Percentiles rank a stretch among this genome's conserved stretches.
These are phyloP conservation scores for Pseudevernia furfuracea DNA, from an alignment of 495 filamentous ascomycete species.

Conservation along the genomic window DNA sequence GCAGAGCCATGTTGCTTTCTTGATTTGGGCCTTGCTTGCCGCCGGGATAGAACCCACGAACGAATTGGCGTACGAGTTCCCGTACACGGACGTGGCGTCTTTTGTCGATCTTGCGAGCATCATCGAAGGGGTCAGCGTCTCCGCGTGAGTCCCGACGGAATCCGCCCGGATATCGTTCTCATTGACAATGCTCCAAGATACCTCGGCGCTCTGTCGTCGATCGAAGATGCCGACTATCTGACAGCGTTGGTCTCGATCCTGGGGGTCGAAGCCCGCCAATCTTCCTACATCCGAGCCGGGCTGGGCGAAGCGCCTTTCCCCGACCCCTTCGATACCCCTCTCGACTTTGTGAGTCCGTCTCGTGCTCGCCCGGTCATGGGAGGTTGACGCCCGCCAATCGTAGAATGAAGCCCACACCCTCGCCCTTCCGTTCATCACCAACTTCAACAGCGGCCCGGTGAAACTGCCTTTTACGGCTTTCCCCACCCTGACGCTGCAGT, in stretches of 20 bases:
- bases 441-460: no score
- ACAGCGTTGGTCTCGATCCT: constrained; percentile 41
- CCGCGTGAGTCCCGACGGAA: constrained; percentile 18
- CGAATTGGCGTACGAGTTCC: constrained; percentile 37
- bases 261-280: constrained; percentile 43
- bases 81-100: constrained; percentile 31
- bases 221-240: constrained; percentile 36
- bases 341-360: constrained; percentile 29
- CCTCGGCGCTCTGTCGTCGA: constrained; percentile 38
- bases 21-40: constrained; percentile 35
- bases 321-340: constrained; percentile 38
- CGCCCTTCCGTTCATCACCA: no score
- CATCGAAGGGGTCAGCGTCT: constrained; percentile 38
- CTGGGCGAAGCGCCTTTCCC: constrained; percentile 36
- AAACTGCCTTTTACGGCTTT: no score
- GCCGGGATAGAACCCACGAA: constrained; percentile 35
- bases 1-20: constrained; percentile 39
- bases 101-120: constrained; percentile 39
- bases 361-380: no score
- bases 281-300: constrained; percentile 36
- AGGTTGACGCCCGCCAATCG: no score
- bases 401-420: no score
- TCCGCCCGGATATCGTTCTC: no score
- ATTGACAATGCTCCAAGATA: constrained; percentile 17
- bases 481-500: no score